A percentile compares a stretch with the other conserved stretches of the same genome.
These are phyloP conservation scores for Paracorniculantispora psalliotae DNA, from an alignment of 2,329 filamentous ascomycete species.

Conservation along the genomic window DNA sequence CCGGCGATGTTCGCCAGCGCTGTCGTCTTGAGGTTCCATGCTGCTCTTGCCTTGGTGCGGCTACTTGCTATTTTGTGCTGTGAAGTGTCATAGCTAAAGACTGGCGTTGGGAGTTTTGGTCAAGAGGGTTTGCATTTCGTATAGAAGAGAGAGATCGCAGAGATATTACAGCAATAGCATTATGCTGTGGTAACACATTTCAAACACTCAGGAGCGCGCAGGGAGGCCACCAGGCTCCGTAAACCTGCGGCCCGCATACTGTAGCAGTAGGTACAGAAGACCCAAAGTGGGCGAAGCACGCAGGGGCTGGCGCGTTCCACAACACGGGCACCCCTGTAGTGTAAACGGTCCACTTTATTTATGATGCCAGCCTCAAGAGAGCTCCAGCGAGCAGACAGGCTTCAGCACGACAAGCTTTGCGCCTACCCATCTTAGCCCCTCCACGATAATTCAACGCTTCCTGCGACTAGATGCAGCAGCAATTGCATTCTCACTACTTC, in stretches of 20 bases:
- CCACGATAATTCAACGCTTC: not conserved
- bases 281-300: no score
- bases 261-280: not conserved
- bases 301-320: not conserved
- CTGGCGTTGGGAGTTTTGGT: not conserved
- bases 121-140: not conserved
- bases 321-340: not conserved
- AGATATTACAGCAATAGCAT: not conserved
- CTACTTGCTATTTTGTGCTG: not conserved
- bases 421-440: not conserved
- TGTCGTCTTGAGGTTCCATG: constrained; percentile 28
- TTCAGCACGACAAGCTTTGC: not conserved
- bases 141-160: not conserved
- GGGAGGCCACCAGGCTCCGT: not conserved
- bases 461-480: not conserved
- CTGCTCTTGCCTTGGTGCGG: not conserved
- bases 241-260: not conserved
- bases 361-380: not conserved
- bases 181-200: constrained; percentile 4
- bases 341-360: not conserved
- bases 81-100: not conserved
- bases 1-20: constrained; percentile 23
- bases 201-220: constrained; percentile 1
- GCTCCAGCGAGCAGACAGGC: not conserved
- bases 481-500: not conserved